Evolutionary conservation across 2,329 filamentous ascomycete species (phyloP), one percentile per base, ranked within the genome.

Genomic region (Claviceps africana): DNA sequence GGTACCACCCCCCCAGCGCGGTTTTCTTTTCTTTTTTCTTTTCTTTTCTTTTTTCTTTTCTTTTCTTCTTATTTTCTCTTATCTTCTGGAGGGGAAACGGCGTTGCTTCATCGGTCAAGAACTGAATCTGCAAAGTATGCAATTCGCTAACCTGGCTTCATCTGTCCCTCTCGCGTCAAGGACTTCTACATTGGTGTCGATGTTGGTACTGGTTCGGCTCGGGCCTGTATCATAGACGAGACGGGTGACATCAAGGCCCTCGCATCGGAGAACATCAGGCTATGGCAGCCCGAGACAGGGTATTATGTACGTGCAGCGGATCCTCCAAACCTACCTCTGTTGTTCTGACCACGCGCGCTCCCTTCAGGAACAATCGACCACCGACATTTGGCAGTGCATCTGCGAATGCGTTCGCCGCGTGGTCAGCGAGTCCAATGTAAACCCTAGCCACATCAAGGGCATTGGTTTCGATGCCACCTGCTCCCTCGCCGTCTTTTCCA

Each of bases 391-490:
- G 93, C 78, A 82, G 57, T 91, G 88, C 69, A 95, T 98, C 65
- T 95, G 90, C 72, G 78, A 81, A 55, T 93, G 88, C 43, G 88
- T 96, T 39, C 85, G 89, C 62, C 79, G 83, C 50, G 88, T 90
- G 45, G 78, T 97, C 61, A 78, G 77, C 63, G 85, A 95, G 67
- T 86, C 91, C 59, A 83, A 83, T 60, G 83, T 95, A 59, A 82
- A 91, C 61, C 78, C 83, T 4, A 73, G 72, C 56, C 82, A 79
- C 37, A 85, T 98, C 61, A 85, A 85, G 60, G 93, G 93, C 54
- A 88, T 98, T 62, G 93, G 93, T 51, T 97, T 98, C 68, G 93
- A 98, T 67, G 93, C 93, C 22, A 98, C 93, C n/a, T 98, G 93
- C 75, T 98, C 93, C 19, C 80, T 98, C 30, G 81, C 90, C 33